Evolutionary conservation across 2,329 filamentous ascomycete species (phyloP), one percentile per base, ranked within the genome.

Genomic region (Drechslerella dactyloides): DNA sequence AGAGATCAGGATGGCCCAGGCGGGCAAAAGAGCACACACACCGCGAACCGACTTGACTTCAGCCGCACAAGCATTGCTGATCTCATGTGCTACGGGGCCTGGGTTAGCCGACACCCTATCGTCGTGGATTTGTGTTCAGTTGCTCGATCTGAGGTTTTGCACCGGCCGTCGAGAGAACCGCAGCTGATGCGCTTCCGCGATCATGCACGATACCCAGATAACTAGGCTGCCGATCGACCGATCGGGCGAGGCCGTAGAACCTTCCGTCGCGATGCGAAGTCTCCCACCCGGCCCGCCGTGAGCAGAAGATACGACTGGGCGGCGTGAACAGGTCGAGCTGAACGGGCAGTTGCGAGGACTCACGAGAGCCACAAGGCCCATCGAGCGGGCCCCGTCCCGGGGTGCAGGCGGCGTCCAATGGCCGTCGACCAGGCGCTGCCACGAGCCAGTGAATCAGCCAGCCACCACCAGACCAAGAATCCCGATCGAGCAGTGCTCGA

Each of bases 11-110:
- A 15, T 23, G 17, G 11, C 27, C 5, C 27, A 3, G 40, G 57
- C 40, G 51, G 56, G 64, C 64, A 62, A 69, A 69, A 69, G 35
- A 50, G 46, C 48, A 52, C 42, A 33, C 48, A 52, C 42, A 33
- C 44, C 7, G 56, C 60, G 55, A 64, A 65, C 60, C 68, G 44
- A 64, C 60, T 19, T 8, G 27, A 33, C 15, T 65, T 72, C 68
- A 72, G 68, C 68, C 68, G 68, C 68, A 72, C 68, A 65, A 60
- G 68, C 40, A 35, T 3, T 72, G 60, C 56, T 65, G 68, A 72
- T 72, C 60, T 65, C 55, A 70, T 72, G 68, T 72, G 68, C 15
- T 19, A 57, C 46, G 52, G 46, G 48, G 50, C 55, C 68, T 50
- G 51, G 56, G 51, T 44, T 57, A 53, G 64, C 59, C 55, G 55